Evolutionary conservation across 441 rosid species (phyloP).

Genomic region (Iberis amara): DNA sequence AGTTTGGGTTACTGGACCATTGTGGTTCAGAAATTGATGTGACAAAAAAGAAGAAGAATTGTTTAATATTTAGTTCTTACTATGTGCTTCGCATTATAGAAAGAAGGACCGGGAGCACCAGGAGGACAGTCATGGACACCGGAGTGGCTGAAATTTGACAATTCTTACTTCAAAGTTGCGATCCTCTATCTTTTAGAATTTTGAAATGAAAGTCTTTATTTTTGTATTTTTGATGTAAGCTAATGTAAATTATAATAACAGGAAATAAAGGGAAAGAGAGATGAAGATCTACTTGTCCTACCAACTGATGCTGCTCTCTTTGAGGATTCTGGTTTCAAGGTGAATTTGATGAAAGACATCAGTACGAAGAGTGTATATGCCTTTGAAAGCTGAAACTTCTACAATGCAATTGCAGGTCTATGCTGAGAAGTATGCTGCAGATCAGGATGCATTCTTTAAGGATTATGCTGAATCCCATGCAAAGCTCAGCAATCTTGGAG

Average conservation of each 20-base stretch:
- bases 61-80: conserved; percentile 5
- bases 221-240: neutral
- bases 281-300: conserved; percentile 79
- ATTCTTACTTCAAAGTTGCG: conserved; percentile 85
- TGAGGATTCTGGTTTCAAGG: conserved; percentile 87
- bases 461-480: conserved; percentile 94
- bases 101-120: conserved; percentile 93
- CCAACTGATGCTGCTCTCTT: conserved; percentile 91
- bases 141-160: conserved; percentile 91
- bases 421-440: conserved; percentile 86
- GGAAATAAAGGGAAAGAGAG: conserved; percentile 77
- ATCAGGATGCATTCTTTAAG: conserved; percentile 74
- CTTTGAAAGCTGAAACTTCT: conserved; percentile 22
- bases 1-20: too few species aligned
- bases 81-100: conserved; percentile 40
- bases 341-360: conserved; percentile 10
- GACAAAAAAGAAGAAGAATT: too few species aligned
- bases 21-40: too few species aligned
- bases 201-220: neutral
- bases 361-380: neutral
- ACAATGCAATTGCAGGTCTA: conserved; percentile 46
- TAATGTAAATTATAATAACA: conserved; percentile 24
- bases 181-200: conserved; percentile 9
- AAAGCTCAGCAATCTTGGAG: conserved; percentile 86
- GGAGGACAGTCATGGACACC: conserved; percentile 97